Percentiles rank a stretch among this genome's conserved stretches.
Conservation (phyloP, 2,329 filamentous ascomycete genomes). For the Trichoderma sp. region DNA sequence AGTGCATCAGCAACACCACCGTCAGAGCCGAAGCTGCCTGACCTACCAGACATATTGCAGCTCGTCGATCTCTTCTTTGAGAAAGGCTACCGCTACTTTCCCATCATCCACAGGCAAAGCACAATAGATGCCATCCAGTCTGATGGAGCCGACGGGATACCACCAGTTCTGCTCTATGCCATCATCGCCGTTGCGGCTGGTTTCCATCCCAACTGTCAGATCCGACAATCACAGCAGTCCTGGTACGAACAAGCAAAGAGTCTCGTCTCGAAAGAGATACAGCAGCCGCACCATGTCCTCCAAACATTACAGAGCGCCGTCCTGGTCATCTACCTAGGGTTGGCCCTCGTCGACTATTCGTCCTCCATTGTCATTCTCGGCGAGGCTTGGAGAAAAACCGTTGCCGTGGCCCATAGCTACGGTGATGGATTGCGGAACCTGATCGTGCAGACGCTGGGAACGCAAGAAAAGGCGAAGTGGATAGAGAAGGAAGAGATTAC, state of each 20-base stretch:
- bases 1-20: neutral
- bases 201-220: conserved; percentile 30
- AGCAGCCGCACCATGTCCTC: conserved; percentile 28
- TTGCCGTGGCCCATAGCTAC: conserved; percentile 31
- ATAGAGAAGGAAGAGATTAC: conserved; percentile 33
- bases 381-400: conserved; percentile 35
- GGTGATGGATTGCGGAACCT: conserved; percentile 19
- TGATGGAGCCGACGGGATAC: neutral
- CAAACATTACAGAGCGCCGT: conserved; percentile 33
- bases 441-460: conserved; percentile 27
- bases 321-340: conserved; percentile 33
- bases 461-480: conserved; percentile 26
- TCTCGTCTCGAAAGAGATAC: conserved; percentile 30
- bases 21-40: conserved; percentile 30
- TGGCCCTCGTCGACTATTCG: conserved; percentile 31
- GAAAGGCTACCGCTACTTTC: conserved; percentile 32
- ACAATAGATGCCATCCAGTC: conserved; percentile 15
- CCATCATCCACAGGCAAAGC: conserved; percentile 32
- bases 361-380: conserved; percentile 32
- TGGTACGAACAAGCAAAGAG: conserved; percentile 33
- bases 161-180: conserved; percentile 29
- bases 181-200: conserved; percentile 32
- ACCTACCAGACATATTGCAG: conserved; percentile 28
- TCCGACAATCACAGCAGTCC: conserved; percentile 29
- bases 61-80: conserved; percentile 34